These are phyloP conservation scores for Mycena belliarum DNA, from an alignment of 768 basidiomycete species.

Conservation along the genomic window DNA sequence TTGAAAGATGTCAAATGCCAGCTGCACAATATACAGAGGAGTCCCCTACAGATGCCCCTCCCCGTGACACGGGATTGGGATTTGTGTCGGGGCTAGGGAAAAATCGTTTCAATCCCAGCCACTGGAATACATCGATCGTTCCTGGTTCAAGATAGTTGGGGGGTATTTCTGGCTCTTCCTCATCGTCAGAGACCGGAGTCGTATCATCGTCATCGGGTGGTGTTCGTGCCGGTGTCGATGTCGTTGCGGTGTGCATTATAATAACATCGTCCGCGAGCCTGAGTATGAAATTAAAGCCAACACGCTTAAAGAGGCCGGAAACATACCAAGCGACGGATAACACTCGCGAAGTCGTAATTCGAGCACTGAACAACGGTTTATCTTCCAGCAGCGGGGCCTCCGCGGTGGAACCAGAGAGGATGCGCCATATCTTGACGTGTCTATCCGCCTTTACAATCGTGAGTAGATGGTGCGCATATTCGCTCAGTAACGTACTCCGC, in stretches of 20 bases:
- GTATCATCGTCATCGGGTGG: constrained; percentile 20
- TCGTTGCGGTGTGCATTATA: constrained; percentile 53
- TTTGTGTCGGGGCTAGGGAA: neutral
- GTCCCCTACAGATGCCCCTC: constrained; percentile 14
- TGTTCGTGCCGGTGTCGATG: constrained; percentile 39
- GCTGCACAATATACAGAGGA: neutral
- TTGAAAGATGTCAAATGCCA: neutral
- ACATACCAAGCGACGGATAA: constrained; percentile 63
- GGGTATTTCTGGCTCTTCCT: neutral
- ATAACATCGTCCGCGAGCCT: constrained; percentile 64
- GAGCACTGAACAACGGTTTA: constrained; percentile 74
- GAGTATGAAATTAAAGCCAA: neutral
- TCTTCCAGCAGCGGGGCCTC: constrained; percentile 59
- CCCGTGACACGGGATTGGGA: neutral
- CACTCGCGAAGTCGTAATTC: constrained; percentile 66
- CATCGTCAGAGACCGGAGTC: constrained; percentile 6
- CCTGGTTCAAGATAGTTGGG: neutral
- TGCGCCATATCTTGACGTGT: constrained; percentile 73
- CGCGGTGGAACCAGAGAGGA: constrained; percentile 40
- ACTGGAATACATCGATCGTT: constrained; percentile 6
- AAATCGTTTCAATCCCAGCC: constrained; percentile 15
- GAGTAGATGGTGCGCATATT: neutral
- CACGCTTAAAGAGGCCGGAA: neutral
- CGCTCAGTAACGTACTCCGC: constrained; percentile 55
- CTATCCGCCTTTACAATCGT: constrained; percentile 59